Percentiles rank a stretch among this genome's conserved stretches.
Conservation (phyloP, 192 early-diverging fungal species). For the Backusella macrospora region DNA sequence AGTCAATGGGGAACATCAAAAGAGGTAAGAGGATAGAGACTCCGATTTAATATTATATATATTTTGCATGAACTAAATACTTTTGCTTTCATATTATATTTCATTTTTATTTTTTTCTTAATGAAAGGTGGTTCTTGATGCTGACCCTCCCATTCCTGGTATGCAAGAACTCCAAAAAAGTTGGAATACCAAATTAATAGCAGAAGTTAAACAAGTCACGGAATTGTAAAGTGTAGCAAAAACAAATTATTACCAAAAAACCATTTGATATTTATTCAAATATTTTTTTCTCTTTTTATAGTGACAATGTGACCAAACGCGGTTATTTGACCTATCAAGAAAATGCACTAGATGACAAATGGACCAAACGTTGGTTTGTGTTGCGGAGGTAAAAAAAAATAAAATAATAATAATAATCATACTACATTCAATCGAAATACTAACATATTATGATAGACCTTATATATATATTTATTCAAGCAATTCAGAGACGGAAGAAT, state of each 20-base stretch:
- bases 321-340: constrained; percentile 60
- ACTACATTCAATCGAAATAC: neutral
- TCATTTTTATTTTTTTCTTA: constrained; percentile 17
- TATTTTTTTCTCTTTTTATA: constrained; percentile 22
- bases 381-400: constrained; percentile 60
- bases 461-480: constrained; percentile 79
- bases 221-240: constrained; percentile 36
- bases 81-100: neutral
- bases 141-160: constrained; percentile 45
- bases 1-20: constrained; percentile 39
- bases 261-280: constrained; percentile 21
- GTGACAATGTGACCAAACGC: constrained; percentile 52
- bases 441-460: constrained; percentile 51
- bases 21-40: constrained; percentile 29
- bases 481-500: constrained; percentile 63
- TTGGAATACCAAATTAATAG: constrained; percentile 37
- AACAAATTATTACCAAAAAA: constrained; percentile 3
- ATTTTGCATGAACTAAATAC: constrained; percentile 9
- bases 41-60: neutral
- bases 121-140: constrained; percentile 39
- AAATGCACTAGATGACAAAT: constrained; percentile 57
- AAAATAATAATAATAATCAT: neutral
- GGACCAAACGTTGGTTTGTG: constrained; percentile 82
- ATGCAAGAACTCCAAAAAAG: constrained; percentile 35
- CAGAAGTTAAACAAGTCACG: constrained; percentile 43